A percentile compares a stretch with the other conserved stretches of the same genome.
These are phyloP conservation scores for Barbatosphaeria neglecta DNA, from an alignment of 495 filamentous ascomycete species.

Conservation along the genomic window DNA sequence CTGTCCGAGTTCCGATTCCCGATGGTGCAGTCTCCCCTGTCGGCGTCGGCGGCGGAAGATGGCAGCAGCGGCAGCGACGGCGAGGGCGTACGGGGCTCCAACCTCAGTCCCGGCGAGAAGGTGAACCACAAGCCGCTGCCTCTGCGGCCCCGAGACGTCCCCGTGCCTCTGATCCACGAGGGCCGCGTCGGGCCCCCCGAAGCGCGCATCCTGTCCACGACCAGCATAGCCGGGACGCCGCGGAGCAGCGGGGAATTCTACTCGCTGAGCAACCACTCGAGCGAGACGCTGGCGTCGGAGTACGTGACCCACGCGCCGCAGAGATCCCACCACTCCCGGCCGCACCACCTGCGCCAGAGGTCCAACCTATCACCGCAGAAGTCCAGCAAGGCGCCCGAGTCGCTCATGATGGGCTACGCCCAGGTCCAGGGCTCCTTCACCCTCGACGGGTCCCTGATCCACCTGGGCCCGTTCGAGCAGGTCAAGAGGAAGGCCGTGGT, in stretches of 20 bases:
- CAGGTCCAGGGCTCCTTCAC: conserved; percentile 90
- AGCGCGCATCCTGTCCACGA: conserved; percentile 60
- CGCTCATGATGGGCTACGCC: conserved; percentile 94
- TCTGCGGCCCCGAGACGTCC: conserved; percentile 20
- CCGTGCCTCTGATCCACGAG: conserved; percentile 35
- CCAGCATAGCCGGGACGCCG: conserved; percentile 56
- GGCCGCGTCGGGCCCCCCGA: conserved; percentile 47
- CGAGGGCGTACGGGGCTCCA: conserved; percentile 22
- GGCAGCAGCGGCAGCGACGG: conserved; percentile 12
- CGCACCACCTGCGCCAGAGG: conserved; percentile 48
- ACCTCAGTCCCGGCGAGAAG: conserved; percentile 18
- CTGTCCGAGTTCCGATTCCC: conserved; percentile 64
- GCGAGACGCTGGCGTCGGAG: conserved; percentile 85
- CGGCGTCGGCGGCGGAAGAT: conserved; percentile 11
- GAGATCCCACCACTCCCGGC: conserved; percentile 23
- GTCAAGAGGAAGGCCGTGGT: conserved; percentile 90
- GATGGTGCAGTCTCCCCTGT: conserved; percentile 32
- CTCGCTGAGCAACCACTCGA: conserved; percentile 84
- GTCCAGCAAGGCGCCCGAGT: conserved; percentile 48
- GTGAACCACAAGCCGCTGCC: conserved; percentile 20
- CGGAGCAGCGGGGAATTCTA: conserved; percentile 93
- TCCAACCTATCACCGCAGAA: conserved; percentile 45
- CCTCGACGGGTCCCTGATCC: conserved; percentile 81
- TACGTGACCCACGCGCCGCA: conserved; percentile 57
- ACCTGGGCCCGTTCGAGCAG: conserved; percentile 83